A percentile compares a stretch with the other conserved stretches of the same genome.
phyloP scores from a whole-genome alignment of 2,329 filamentous ascomycete genomes.

The Alternaria brassicae region DNA sequence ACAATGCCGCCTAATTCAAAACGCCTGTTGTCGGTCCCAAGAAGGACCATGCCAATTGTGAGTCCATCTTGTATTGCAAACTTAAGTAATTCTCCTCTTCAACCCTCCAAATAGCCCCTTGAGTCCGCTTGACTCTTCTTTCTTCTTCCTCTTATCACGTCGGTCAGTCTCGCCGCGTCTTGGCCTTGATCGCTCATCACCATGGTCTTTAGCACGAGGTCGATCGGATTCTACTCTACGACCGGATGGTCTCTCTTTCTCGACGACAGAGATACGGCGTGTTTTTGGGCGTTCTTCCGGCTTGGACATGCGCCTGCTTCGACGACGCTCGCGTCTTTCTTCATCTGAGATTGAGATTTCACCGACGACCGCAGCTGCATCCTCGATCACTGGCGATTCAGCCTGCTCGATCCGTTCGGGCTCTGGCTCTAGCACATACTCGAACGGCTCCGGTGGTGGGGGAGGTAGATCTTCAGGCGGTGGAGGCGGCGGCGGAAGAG shows the following conservation, averaged over 20 bases:
- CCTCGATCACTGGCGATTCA: slow-evolving; percentile 31
- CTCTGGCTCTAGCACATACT: slow-evolving; percentile 24
- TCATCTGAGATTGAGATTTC: slow-evolving; percentile 37
- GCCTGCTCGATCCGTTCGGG: slow-evolving; percentile 16
- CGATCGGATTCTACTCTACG: slow-evolving; percentile 41
- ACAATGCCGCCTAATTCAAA: slow-evolving; percentile 17
- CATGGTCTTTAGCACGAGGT: slow-evolving; percentile 29
- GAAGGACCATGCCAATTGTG: slow-evolving; percentile 11
- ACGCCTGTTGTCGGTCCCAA: slow-evolving; percentile 15
- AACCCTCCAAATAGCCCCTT: slow-evolving; percentile 44
- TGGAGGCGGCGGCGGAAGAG: slow-evolving; percentile 18
- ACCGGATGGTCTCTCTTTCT: slow-evolving; percentile 40
- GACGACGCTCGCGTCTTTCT: slow-evolving; percentile 38
- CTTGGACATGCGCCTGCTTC: slow-evolving; percentile 34
- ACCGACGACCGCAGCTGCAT: slow-evolving; percentile 36
- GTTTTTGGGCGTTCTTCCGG: slow-evolving; percentile 41
- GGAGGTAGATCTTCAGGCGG: slow-evolving; percentile 28
- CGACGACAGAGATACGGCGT: slow-evolving; percentile 41
- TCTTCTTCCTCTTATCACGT: slow-evolving; percentile 35
- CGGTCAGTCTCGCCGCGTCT: slow-evolving; percentile 38
- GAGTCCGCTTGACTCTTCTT: slow-evolving; percentile 38
- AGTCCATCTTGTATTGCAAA: slow-evolving; percentile 1
- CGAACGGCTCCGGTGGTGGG: slow-evolving; percentile 30
- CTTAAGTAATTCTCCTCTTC: slow-evolving; percentile 38
- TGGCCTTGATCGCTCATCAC: slow-evolving; percentile 33